Percentiles rank a stretch among this genome's conserved stretches.
Conservation (phyloP, 169 alveolate species). For the Perkinsus olseni region DNA sequence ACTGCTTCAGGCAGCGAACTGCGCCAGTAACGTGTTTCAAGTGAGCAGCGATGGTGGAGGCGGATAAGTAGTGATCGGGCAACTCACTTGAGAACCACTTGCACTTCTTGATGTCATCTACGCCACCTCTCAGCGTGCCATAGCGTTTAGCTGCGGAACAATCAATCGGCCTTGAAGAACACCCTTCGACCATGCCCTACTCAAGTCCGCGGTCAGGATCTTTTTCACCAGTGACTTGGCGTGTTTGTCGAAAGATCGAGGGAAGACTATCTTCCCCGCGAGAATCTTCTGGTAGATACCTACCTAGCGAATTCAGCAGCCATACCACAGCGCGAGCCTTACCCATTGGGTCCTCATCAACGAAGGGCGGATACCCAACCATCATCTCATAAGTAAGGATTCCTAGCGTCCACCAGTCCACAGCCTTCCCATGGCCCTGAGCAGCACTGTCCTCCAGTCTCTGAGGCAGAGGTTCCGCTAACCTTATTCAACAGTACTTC, state of each 20-base stretch:
- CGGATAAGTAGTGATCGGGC: too few relatives aligned
- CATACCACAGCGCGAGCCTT: background rate
- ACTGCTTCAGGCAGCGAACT: too few relatives aligned
- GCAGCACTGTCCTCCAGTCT: background rate
- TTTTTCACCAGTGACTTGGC: slow-evolving; percentile 80
- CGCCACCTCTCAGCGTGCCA: slow-evolving; percentile 89
- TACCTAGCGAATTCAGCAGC: background rate
- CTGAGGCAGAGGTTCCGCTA: background rate
- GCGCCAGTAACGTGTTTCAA: too few relatives aligned
- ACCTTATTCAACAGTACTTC: slow-evolving; percentile 90
- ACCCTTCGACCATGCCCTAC: slow-evolving; percentile 3
- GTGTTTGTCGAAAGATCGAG: slow-evolving; percentile 69
- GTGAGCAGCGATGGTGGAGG: too few relatives aligned
- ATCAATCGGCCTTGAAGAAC: background rate
- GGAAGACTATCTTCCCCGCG: slow-evolving; percentile 88
- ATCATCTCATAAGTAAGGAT: slow-evolving; percentile 90
- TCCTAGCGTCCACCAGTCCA: slow-evolving; percentile 98
- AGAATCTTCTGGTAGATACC: slow-evolving; percentile 86
- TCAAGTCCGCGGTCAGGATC: slow-evolving; percentile 81
- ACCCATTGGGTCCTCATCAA: slow-evolving; percentile 93
- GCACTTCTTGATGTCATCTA: slow-evolving; percentile 77
- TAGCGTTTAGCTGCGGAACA: slow-evolving; percentile 59
- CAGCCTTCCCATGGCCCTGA: slow-evolving; percentile 80
- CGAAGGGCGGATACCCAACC: slow-evolving; percentile 96
- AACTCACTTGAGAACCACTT: slow-evolving; percentile 51